These are phyloP conservation scores for Sporothrix schenckii DNA, from an alignment of 2,329 filamentous ascomycete genomes.

Conservation along the genomic window DNA sequence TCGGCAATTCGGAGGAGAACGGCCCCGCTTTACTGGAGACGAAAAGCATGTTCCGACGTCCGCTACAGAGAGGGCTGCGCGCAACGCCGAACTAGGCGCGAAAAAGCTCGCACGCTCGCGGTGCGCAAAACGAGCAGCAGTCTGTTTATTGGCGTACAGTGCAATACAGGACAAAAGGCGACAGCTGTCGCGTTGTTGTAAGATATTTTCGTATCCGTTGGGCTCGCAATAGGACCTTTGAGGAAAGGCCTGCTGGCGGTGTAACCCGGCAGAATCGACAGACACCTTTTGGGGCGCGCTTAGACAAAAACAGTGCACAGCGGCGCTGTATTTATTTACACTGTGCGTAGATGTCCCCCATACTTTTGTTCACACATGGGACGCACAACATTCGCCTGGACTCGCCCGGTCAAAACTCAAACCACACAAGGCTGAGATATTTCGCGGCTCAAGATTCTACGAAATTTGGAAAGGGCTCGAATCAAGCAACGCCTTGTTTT, in stretches of 20 bases:
- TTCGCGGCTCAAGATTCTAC: no score
- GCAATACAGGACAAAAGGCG: not conserved
- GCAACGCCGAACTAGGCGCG: slow-evolving; percentile 18
- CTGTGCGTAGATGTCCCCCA: not conserved
- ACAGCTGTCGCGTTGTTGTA: not conserved
- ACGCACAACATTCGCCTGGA: no score
- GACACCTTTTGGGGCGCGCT: not conserved
- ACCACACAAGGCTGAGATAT: no score
- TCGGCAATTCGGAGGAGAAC: slow-evolving; percentile 34
- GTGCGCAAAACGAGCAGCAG: not conserved
- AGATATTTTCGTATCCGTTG: not conserved
- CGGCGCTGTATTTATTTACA: not conserved
- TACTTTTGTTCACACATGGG: no score
- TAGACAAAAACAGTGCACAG: not conserved
- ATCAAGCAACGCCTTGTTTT: no score
- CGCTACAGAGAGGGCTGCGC: slow-evolving; percentile 4
- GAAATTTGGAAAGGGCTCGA: no score
- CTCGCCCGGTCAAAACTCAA: no score
- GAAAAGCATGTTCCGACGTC: slow-evolving; percentile 2
- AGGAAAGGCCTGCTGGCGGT: not conserved
- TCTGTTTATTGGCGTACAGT: not conserved
- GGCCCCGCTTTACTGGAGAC: slow-evolving; percentile 29
- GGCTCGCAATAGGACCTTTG: slow-evolving; percentile 14
- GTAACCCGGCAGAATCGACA: slow-evolving; percentile 2
- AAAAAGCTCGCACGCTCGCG: not conserved